Evolutionary conservation across 2,329 filamentous ascomycete genomes (phyloP).

Genomic region (Alternaria sp.): DNA sequence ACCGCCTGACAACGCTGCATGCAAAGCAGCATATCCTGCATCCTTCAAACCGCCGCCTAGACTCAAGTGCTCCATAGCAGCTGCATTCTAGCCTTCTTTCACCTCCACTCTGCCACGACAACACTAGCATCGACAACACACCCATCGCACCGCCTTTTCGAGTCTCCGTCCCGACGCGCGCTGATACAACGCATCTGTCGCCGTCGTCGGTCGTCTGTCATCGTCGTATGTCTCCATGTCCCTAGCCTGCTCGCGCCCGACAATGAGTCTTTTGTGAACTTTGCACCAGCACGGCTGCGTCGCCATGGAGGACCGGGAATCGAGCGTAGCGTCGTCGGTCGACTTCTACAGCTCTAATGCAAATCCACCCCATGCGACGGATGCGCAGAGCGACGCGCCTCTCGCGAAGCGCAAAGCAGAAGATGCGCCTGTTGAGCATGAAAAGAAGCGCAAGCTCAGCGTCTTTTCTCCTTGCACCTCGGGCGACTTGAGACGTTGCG

Average conservation of each 20-base stretch:
- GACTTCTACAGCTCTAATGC: conserved; percentile 48
- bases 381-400: conserved; percentile 22
- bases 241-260: conserved; percentile 34
- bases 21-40: conserved; percentile 7
- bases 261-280: conserved; percentile 45
- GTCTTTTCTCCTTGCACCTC: conserved; percentile 21
- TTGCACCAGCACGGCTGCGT: conserved; percentile 27
- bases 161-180: conserved; percentile 10
- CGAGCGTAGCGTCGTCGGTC: conserved; percentile 46
- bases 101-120: conserved; percentile 21
- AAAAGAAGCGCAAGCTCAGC: conserved; percentile 47
- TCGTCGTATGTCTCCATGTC: conserved; percentile 33
- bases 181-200: conserved; percentile 12
- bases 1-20: conserved; percentile 10
- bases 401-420: conserved; percentile 50
- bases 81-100: conserved; percentile 14
- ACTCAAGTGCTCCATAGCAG: neutral
- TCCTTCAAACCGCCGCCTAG: conserved; percentile 10
- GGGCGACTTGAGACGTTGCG: conserved; percentile 36
- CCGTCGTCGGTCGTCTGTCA: neutral
- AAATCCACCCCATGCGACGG: conserved; percentile 23
- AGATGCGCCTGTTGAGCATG: conserved; percentile 27
- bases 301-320: conserved; percentile 47
- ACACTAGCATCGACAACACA: conserved; percentile 19
- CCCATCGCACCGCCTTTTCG: conserved; percentile 18